phyloP scores from a whole-genome alignment of 2,329 filamentous ascomycete genomes.

The Cryphonectria nitschkei region DNA sequence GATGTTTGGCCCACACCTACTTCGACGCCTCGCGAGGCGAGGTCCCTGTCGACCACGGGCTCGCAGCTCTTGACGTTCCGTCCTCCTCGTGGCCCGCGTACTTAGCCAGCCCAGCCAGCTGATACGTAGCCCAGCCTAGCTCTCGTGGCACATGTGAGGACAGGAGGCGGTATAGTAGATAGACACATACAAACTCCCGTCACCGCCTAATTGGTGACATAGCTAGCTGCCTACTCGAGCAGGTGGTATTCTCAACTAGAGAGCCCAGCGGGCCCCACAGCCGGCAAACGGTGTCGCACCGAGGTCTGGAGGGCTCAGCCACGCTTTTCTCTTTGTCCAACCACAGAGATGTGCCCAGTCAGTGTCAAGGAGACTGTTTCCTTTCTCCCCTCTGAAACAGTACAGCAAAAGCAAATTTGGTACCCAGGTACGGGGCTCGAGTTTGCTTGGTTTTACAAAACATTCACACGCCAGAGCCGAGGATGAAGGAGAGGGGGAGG shows the following conservation, averaged over 20 bases:
- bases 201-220: constrained; percentile 1
- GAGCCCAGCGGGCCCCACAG: background rate
- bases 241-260: constrained; percentile 9
- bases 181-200: no score
- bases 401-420: no score
- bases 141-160: background rate
- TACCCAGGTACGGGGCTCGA: no score
- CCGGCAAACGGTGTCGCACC: constrained; percentile 5
- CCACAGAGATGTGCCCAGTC: no score
- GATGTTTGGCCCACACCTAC: background rate
- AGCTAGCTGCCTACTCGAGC: constrained; percentile 17
- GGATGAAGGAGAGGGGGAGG: no score
- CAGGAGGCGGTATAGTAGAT: background rate
- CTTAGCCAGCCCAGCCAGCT: background rate
- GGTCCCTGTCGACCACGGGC: background rate
- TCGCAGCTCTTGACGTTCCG: background rate
- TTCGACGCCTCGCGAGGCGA: background rate
- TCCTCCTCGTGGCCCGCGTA: background rate
- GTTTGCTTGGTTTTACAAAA: no score
- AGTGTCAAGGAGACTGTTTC: no score
- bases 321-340: background rate
- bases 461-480: no score
- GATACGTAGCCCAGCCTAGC: background rate
- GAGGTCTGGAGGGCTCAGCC: background rate
- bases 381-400: no score